Percentiles rank a stretch among this genome's conserved stretches.
Evolutionary conservation across 2,329 filamentous ascomycete genomes (phyloP).

Genomic region (Lecanicillium sp.): DNA sequence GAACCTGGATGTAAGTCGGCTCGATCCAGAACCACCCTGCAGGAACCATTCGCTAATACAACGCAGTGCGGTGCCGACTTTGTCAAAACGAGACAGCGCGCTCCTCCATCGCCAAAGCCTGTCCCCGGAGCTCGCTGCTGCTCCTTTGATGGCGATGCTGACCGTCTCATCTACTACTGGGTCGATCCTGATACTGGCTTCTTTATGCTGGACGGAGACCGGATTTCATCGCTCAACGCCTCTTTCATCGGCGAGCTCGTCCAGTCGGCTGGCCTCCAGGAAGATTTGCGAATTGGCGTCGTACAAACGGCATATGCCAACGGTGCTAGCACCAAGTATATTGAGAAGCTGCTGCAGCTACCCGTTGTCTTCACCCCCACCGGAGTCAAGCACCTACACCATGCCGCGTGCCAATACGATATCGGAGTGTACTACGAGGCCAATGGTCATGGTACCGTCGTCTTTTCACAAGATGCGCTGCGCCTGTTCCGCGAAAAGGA

Average conservation of each 20-base stretch:
- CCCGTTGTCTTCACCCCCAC: constrained; percentile 91
- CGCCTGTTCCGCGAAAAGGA: constrained; percentile 69
- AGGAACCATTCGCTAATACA: constrained; percentile 3
- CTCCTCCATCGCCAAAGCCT: constrained; percentile 74
- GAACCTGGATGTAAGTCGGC: constrained; percentile 66
- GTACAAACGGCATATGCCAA: constrained; percentile 98
- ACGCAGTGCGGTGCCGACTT: constrained; percentile 83
- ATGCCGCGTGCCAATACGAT: constrained; percentile 91
- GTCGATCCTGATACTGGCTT: constrained; percentile 74
- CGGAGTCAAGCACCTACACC: constrained; percentile 95
- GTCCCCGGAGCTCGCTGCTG: constrained; percentile 70
- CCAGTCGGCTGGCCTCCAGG: constrained; percentile 66
- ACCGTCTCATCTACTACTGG: constrained; percentile 94
- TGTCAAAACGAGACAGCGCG: constrained; percentile 93
- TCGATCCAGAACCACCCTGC: constrained; percentile 1
- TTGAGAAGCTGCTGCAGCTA: constrained; percentile 78
- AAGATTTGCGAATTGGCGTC: constrained; percentile 82
- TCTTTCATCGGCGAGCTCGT: constrained; percentile 89
- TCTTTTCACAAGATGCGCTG: constrained; percentile 81
- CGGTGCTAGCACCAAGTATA: constrained; percentile 86
- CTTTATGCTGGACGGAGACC: constrained; percentile 89
- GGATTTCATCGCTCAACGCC: constrained; percentile 88
- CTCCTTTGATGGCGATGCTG: constrained; percentile 90
- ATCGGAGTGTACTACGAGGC: constrained; percentile 98
- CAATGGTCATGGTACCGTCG: constrained; percentile 92